A percentile compares a stretch with the other conserved stretches of the same genome.
phyloP scores from a whole-genome alignment of 2,329 filamentous ascomycete genomes.

The Ceratocystis destructans region DNA sequence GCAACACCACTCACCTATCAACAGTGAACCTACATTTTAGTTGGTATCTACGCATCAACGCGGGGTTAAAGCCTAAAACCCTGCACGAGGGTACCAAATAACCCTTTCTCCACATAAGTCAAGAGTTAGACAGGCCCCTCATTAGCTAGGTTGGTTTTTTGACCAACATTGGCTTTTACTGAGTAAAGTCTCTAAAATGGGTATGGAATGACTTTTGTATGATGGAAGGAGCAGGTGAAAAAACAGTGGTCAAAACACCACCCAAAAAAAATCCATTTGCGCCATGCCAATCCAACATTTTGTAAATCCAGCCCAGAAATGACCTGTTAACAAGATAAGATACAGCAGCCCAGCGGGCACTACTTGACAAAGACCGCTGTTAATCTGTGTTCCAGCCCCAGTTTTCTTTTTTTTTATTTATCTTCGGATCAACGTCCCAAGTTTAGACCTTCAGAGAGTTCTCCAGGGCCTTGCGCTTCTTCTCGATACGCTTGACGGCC shows the following conservation, averaged over 20 bases:
- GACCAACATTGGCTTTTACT: too few species aligned
- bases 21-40: too few species aligned
- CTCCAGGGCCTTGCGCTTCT: constrained; percentile 92
- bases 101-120: too few species aligned
- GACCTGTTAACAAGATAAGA: constrained; percentile 16
- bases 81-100: too few species aligned
- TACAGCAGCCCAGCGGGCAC: constrained; percentile 10
- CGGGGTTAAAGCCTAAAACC: too few species aligned
- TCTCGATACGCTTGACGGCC: constrained; percentile 62
- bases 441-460: constrained; percentile 91
- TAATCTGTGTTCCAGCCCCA: constrained; percentile 16
- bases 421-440: constrained; percentile 17
- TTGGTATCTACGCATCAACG: too few species aligned
- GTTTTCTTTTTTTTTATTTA: constrained; percentile 16
- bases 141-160: too few species aligned
- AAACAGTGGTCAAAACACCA: constrained; percentile 8
- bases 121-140: too few species aligned
- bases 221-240: neutral
- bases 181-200: too few species aligned
- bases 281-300: constrained; percentile 14
- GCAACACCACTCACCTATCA: too few species aligned
- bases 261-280: constrained; percentile 17
- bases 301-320: constrained; percentile 10
- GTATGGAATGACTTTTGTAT: neutral
- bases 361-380: constrained; percentile 15